Conservation (phyloP, 2,329 filamentous ascomycete genomes). For the Emmonsiellopsis sp. region DNA sequence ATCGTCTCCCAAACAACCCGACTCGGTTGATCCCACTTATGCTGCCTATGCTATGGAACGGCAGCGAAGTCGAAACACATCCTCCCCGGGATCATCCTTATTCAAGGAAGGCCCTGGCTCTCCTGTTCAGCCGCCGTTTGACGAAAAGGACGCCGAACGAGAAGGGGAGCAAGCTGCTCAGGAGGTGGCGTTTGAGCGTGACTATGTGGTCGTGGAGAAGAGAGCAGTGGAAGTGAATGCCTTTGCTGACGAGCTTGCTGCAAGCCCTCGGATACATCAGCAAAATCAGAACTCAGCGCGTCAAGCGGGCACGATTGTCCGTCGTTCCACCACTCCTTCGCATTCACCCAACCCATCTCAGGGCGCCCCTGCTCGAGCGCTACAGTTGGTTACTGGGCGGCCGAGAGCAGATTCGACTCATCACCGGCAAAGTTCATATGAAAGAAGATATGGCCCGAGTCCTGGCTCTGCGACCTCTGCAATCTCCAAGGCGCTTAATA, state of each 20-base stretch:
- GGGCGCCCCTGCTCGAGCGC: slow-evolving; percentile 52
- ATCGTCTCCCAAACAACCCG: slow-evolving; percentile 34
- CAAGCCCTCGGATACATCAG: slow-evolving; percentile 59
- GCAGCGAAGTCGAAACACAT: slow-evolving; percentile 47
- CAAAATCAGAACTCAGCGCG: slow-evolving; percentile 39
- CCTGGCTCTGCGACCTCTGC: slow-evolving; percentile 77
- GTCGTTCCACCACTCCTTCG: slow-evolving; percentile 70
- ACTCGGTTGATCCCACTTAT: slow-evolving; percentile 25
- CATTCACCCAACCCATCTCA: slow-evolving; percentile 57
- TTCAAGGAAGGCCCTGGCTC: slow-evolving; percentile 36
- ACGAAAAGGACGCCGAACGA: slow-evolving; percentile 30
- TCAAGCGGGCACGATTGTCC: slow-evolving; percentile 56
- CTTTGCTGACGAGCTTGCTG: slow-evolving; percentile 87
- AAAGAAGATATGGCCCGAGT: slow-evolving; percentile 64
- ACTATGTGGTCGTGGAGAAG: slow-evolving; percentile 95
- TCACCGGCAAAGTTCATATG: slow-evolving; percentile 70
- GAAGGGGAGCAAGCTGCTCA: slow-evolving; percentile 62
- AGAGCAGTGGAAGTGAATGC: slow-evolving; percentile 93
- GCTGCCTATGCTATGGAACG: slow-evolving; percentile 47
- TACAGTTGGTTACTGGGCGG: slow-evolving; percentile 64
- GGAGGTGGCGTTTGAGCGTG: slow-evolving; percentile 81
- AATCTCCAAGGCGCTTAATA: slow-evolving; percentile 89
- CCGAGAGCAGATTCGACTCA: slow-evolving; percentile 52
- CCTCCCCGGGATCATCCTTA: slow-evolving; percentile 36
- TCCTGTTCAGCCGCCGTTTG: slow-evolving; percentile 21